Base-by-base conservation (phyloP, 768 basidiomycete genomes). In the Hygrocybe punicea region DNA sequence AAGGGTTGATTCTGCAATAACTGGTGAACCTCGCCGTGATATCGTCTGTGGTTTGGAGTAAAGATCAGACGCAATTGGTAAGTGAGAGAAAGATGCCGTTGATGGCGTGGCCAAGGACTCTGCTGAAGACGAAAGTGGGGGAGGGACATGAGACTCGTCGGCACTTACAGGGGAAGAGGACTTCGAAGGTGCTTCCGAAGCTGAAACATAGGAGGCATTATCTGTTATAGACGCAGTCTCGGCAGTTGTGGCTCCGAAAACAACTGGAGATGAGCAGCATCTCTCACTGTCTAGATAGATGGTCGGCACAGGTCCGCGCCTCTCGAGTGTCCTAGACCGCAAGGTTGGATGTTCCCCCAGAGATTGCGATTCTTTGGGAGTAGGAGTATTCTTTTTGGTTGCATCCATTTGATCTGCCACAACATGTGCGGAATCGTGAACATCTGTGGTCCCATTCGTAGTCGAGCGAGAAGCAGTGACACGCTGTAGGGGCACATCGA, bases 91-190 rank as follows among this genome's bases (percentile, higher is more conserved):
- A 8, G 85, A 84, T 7, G 82, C 80, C 6, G 76, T 74, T 2
- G 81, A 76, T 2, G 80, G 81, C 11, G 84, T 80, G 9, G 76
- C 77, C 49, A 87, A 65, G 1, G 86, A 87, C 58, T 87, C 86
- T 0, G 79, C 76, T 4, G 83, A 84, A 5, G 82, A 81, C 5
- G 83, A 80, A 7, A 85, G 70, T 10, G 77, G 80, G 7, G 83
- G 82, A 42, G 72, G 72, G 17, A 68, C 24, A 67, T 63, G 56
- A 60, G 63, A 10, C 13, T 45, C 24, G 9, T 55, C 42, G 19
- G 21, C n/a, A 35, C 54, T 47, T 64, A 52, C 16, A 62, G 45
- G 39, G 33, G 58, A 58, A 36, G 48, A 52, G 47, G 45, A 47
- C 39, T 60, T 64, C 16, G 63, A 52, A 40, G 68, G 64, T 29